Evolutionary conservation across 345 rosid genomes (phyloP).

Genomic region (Brassica nigra): DNA sequence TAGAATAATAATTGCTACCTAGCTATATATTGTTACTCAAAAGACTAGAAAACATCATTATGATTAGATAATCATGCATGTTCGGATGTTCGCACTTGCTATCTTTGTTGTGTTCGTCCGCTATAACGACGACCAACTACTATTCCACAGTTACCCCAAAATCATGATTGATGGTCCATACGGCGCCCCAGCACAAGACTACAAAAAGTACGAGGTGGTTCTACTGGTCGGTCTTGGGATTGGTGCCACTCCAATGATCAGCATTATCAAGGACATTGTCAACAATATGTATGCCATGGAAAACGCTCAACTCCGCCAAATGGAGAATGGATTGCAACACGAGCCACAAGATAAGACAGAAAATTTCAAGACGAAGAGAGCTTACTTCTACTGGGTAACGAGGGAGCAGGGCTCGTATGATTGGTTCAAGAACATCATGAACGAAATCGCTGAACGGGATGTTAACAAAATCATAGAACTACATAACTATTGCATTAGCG

Average conservation of each 20-base stretch:
- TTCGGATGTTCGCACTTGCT: too few relatives aligned
- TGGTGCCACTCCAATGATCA: conserved; percentile 88
- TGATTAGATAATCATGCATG: too few relatives aligned
- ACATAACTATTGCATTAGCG: conserved; percentile 77
- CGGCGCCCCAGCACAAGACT: conserved; percentile 86
- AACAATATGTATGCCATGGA: conserved; percentile 53
- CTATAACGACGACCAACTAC: too few relatives aligned
- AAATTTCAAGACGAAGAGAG: conserved; percentile 58
- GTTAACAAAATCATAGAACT: conserved; percentile 69
- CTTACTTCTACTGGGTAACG: conserved; percentile 82
- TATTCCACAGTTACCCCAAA: conserved; percentile 45
- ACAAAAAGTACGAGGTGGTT: conserved; percentile 67
- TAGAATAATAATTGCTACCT: too few relatives aligned
- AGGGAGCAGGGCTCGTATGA: conserved; percentile 78
- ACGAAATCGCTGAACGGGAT: conserved; percentile 39
- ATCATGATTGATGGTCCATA: conserved; percentile 75
- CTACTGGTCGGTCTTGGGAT: conserved; percentile 71
- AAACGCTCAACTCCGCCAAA: conserved; percentile 31
- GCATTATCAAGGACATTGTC: conserved; percentile 73
- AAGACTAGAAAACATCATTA: too few relatives aligned
- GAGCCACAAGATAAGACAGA: conserved; percentile 36
- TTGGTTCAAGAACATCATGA: conserved; percentile 72
- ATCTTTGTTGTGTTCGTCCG: too few relatives aligned
- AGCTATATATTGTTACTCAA: too few relatives aligned
- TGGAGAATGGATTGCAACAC: conserved; percentile 37